Evolutionary conservation across 371 early-diverging fungal genomes (phyloP), one percentile per base, ranked within the genome.

Genomic region (Coemansia sp.): DNA sequence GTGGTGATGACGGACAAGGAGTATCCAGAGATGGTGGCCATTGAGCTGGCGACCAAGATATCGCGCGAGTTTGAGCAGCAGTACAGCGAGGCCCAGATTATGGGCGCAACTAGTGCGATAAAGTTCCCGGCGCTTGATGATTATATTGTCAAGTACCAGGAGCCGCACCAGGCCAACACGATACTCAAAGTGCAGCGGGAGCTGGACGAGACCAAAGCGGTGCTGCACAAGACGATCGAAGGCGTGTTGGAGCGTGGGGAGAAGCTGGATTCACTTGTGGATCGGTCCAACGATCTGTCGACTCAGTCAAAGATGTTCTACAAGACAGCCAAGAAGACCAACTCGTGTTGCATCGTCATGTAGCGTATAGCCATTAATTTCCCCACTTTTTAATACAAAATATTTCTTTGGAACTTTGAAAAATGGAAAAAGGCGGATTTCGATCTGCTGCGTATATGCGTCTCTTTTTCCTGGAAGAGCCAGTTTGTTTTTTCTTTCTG

Each of bases 271-370:
- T 90, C 91, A 68, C 86, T 99, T 42, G 96, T 99, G 5, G 92
- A 91, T 63, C 85, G 92, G 68, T 92, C 93, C 16, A 96, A 97
- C 69, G 86, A 89, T 11, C 85, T 99, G 51, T 94, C 94, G 20
- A 85, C 83, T 30, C 93, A 94, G 83, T 93, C 96, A 40, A 98
- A 98, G 80, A 90, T 92, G 87, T 96, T 99, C 69, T 99, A 97
- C 86, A 99, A 97, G 85, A 90, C 94, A 5, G 99, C 99, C 23
- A 96, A 96, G 84, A 95, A 94, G 84, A 95, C 95, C 55, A 99
- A 99, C 80, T 85, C 91, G 44, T 96, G 95, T 80, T 99, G 99
- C 78, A 79, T 83, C n/a, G 18, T 51, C 51, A 56, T n/a, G 25
- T 16, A 25, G 20, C 37, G 37, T 37, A 37, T 11, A 37, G 37